Evolutionary conservation across 768 basidiomycete genomes (phyloP).

Genomic region (Porpolomopsis calyptriformis): DNA sequence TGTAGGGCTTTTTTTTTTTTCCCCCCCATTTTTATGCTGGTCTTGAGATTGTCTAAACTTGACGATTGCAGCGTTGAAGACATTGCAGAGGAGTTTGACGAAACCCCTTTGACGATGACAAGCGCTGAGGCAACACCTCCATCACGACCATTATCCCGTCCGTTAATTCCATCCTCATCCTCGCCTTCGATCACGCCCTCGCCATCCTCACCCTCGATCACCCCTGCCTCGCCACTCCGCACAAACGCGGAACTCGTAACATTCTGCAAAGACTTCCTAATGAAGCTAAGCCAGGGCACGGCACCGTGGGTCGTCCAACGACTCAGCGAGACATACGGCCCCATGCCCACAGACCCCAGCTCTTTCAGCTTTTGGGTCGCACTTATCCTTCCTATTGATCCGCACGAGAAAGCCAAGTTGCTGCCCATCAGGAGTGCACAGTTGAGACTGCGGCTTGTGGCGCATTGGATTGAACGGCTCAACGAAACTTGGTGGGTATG

Average conservation of each 20-base stretch:
- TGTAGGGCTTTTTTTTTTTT: slow-evolving; percentile 21
- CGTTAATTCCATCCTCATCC: slow-evolving; percentile 5
- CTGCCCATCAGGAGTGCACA: slow-evolving; percentile 71
- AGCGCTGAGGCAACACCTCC: slow-evolving; percentile 1
- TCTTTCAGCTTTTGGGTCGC: slow-evolving; percentile 88
- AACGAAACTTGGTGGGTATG: slow-evolving; percentile 41
- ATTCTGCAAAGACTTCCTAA: slow-evolving; percentile 35
- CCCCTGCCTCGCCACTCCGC: slow-evolving; percentile 3
- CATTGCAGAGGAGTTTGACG: slow-evolving; percentile 28
- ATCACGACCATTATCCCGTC: not conserved
- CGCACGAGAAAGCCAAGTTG: slow-evolving; percentile 79
- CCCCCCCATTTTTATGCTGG: slow-evolving; percentile 1
- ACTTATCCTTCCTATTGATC: slow-evolving; percentile 81
- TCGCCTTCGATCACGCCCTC: slow-evolving; percentile 7
- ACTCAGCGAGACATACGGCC: slow-evolving; percentile 67
- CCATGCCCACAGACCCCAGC: slow-evolving; percentile 61
- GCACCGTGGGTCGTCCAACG: slow-evolving; percentile 93
- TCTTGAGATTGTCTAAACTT: not conserved
- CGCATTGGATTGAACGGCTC: slow-evolving; percentile 84
- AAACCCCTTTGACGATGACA: slow-evolving; percentile 15
- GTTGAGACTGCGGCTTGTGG: slow-evolving; percentile 72
- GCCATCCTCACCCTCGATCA: slow-evolving; percentile 8
- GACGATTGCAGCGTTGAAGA: slow-evolving; percentile 20
- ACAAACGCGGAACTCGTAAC: slow-evolving; percentile 39
- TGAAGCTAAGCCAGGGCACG: slow-evolving; percentile 45